Base-by-base conservation (phyloP, 257 asterid genomes). In the Datura wrightii region DNA sequence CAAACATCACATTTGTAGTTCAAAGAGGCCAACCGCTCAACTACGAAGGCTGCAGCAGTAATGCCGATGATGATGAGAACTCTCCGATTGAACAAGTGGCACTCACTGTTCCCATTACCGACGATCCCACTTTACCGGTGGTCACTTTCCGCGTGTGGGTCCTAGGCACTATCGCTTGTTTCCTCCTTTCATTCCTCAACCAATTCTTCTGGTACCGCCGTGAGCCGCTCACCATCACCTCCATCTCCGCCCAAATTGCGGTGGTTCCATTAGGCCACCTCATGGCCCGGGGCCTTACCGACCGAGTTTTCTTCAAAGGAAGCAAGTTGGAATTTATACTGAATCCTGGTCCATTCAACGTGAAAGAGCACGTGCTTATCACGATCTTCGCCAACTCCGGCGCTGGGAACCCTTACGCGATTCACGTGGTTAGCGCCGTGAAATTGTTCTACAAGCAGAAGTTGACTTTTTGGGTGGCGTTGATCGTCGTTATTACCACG, bases 171-270 rank as follows among this genome's bases (percentile, higher is more conserved):
- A 56, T 88, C 16, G 91, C 98, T 37, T 95, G 98, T 88, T 81
- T 87, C 18, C 89, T 92, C 24, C 94, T 95, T 86, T 95, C 98
- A 18, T 93, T 95, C 90, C 98, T 95, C 91, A 95, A 95, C 84
- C 98, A 95, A 80, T 94, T 94, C 93, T 95, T 94, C 91, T 95
- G 94, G 94, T 95, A 90, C 94, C 94, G 98, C 83, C 92, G 93
- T 53, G 97, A 95, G 90, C 98, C 98, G 70, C 95, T 95, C 36
- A 85, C 98, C 3, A 90, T 95, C 85, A 88, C 92, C 58, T 89
- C 96, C 6, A 91, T 94, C 91, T 93, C 98, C 70, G 98, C 98
- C 69, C 98, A 95, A 88, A 92, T 95, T 83, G 97, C 97, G 14
- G 98, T 95, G 65, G 93, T 94, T 16, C 98, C 98, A 50, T 89